Conservation (phyloP, 345 rosid genomes). For the Clausena lansium region DNA sequence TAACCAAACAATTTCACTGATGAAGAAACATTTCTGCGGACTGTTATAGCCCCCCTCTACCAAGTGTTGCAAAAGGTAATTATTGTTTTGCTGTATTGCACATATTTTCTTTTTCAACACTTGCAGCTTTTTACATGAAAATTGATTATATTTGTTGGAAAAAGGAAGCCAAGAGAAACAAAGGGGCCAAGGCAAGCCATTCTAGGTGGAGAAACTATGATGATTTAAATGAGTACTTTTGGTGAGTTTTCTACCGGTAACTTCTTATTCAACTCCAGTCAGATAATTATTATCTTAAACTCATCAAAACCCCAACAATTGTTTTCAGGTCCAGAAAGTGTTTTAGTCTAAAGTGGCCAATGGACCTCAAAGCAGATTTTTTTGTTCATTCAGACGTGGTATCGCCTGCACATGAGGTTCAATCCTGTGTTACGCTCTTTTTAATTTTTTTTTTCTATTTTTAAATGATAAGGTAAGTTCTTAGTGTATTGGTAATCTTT, state of each 20-base stretch:
- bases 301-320: background rate
- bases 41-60: slow-evolving; percentile 77
- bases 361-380: slow-evolving; percentile 63
- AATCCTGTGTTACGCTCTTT: background rate
- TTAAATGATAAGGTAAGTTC: background rate
- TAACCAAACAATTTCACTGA: slow-evolving; percentile 39
- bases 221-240: slow-evolving; percentile 95
- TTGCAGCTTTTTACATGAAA: slow-evolving; percentile 2
- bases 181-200: slow-evolving; percentile 85
- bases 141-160: slow-evolving; percentile 26
- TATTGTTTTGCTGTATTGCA: slow-evolving; percentile 4
- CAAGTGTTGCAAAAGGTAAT: slow-evolving; percentile 68
- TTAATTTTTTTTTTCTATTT: background rate
- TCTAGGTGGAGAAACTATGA: slow-evolving; percentile 98
- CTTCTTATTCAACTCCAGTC: slow-evolving; percentile 9
- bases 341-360: slow-evolving; percentile 72
- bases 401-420: slow-evolving; percentile 39
- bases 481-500: background rate
- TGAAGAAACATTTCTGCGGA: slow-evolving; percentile 77
- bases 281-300: slow-evolving; percentile 3
- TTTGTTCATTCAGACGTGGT: slow-evolving; percentile 59
- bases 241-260: slow-evolving; percentile 49
- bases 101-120: background rate
- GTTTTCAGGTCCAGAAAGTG: slow-evolving; percentile 72
- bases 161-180: slow-evolving; percentile 86